These are phyloP conservation scores for Candolleomyces eurysporus DNA, from an alignment of 768 basidiomycete species.

Conservation along the genomic window DNA sequence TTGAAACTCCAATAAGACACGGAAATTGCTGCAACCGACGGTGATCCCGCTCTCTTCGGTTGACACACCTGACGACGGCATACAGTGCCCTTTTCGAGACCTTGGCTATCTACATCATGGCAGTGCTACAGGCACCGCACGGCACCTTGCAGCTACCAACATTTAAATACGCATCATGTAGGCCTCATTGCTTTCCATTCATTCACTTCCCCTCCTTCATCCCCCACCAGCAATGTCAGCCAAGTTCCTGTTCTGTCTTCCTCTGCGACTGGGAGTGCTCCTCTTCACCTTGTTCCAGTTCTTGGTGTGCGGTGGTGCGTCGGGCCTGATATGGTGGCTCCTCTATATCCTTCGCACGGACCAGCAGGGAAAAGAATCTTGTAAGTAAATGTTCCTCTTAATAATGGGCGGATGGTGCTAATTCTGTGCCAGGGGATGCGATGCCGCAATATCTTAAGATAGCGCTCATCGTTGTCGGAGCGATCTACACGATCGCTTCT, in stretches of 20 bases:
- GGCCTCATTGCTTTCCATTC: background rate
- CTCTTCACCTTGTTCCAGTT: constrained; percentile 41
- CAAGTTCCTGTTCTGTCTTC: constrained; percentile 42
- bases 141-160: background rate
- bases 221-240: constrained; percentile 27
- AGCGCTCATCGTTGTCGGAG: constrained; percentile 28
- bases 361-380: constrained; percentile 18
- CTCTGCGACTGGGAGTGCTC: constrained; percentile 40
- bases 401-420: background rate
- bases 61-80: too few relatives aligned
- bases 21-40: too few relatives aligned
- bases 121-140: constrained; percentile 1
- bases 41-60: too few relatives aligned
- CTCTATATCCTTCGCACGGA: constrained; percentile 18
- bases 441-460: constrained; percentile 26
- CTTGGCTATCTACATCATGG: background rate
- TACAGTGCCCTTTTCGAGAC: background rate
- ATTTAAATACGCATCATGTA: background rate
- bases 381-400: background rate
- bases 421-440: constrained; percentile 18
- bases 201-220: constrained; percentile 1
- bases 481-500: constrained; percentile 30
- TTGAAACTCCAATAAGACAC: too few relatives aligned
- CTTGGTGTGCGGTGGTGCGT: constrained; percentile 27
- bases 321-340: constrained; percentile 31